These are phyloP conservation scores for Psilocybe cubensis DNA, from an alignment of 768 basidiomycete species.

Conservation along the genomic window DNA sequence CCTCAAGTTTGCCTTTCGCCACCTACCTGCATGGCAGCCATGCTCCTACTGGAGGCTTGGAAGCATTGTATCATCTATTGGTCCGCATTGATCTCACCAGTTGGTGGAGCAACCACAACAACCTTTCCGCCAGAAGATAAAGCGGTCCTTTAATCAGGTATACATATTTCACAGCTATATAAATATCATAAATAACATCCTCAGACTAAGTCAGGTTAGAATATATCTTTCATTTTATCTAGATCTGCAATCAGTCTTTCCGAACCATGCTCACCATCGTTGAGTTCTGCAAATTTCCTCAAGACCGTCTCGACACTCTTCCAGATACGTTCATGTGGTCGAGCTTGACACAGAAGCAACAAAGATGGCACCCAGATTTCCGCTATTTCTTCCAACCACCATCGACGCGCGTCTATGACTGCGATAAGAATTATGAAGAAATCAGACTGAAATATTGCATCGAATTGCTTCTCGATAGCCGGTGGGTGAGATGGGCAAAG, in stretches of 20 bases:
- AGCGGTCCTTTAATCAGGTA: too few species aligned
- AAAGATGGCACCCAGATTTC: constrained; percentile 41
- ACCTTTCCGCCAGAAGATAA: too few species aligned
- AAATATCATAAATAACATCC: not conserved
- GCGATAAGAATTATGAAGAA: constrained; percentile 40
- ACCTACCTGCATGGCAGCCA: constrained; percentile 31
- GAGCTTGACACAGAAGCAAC: constrained; percentile 33
- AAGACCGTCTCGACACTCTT: constrained; percentile 32
- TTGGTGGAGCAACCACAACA: constrained; percentile 52
- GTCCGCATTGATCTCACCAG: constrained; percentile 55
- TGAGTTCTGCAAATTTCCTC: constrained; percentile 24
- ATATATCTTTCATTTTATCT: constrained; percentile 12
- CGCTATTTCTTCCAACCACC: constrained; percentile 43
- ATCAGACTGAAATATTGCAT: constrained; percentile 38
- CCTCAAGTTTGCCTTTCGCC: constrained; percentile 25
- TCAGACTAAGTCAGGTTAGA: not conserved
- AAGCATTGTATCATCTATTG: constrained; percentile 58
- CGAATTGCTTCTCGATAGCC: constrained; percentile 19
- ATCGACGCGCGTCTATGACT: constrained; percentile 31
- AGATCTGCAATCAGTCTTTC: constrained; percentile 12
- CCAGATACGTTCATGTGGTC: constrained; percentile 37
- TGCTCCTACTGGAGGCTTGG: constrained; percentile 51
- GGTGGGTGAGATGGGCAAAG: constrained; percentile 14
- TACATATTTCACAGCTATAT: not conserved
- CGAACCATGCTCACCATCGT: constrained; percentile 23